These are phyloP conservation scores for Camellia granthamiana DNA, from an alignment of 148 eudicot genomes.

Conservation along the genomic window DNA sequence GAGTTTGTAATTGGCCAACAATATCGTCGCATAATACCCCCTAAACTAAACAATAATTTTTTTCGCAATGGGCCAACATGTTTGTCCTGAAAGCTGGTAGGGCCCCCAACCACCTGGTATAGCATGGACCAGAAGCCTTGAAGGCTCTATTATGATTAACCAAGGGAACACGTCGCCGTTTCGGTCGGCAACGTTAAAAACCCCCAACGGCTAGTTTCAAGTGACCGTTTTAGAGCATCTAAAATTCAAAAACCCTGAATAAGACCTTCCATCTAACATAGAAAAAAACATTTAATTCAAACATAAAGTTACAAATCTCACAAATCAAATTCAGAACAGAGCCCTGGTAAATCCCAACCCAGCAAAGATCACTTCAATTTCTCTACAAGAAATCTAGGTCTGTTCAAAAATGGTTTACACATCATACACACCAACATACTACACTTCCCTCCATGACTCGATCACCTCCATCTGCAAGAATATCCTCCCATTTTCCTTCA, in stretches of 20 bases:
- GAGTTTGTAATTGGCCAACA: too few species aligned
- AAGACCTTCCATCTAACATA: background rate
- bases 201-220: constrained; percentile 27
- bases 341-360: background rate
- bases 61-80: too few species aligned
- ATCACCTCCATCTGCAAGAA: constrained; percentile 75
- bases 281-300: background rate
- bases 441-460: constrained; percentile 78
- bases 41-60: too few species aligned
- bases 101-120: too few species aligned
- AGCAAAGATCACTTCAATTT: background rate
- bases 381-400: background rate
- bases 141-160: too few species aligned
- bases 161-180: background rate
- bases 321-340: background rate
- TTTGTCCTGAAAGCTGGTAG: too few species aligned
- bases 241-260: constrained; percentile 4
- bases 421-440: constrained; percentile 71
- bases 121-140: too few species aligned
- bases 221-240: constrained; percentile 18
- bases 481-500: constrained; percentile 77
- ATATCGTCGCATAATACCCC: too few species aligned
- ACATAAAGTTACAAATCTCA: background rate
- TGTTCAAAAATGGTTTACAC: constrained; percentile 44
- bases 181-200: background rate